A percentile compares a stretch with the other conserved stretches of the same genome.
These are phyloP conservation scores for Saccharomyces kudriavzevii DNA, from an alignment of 805 yeast species.

Conservation along the genomic window DNA sequence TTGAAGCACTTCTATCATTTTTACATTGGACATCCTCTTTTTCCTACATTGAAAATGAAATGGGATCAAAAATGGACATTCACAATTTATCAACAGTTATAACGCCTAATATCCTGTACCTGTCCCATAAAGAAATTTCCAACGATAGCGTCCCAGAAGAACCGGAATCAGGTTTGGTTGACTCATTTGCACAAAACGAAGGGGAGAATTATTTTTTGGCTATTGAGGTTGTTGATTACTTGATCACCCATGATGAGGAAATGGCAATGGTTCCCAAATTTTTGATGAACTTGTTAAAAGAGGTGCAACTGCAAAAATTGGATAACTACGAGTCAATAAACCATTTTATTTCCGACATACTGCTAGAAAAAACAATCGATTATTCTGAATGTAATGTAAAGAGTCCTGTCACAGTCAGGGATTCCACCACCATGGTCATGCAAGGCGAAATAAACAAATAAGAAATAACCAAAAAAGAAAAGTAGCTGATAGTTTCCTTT, in stretches of 20 bases:
- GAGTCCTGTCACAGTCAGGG: slow-evolving; percentile 19
- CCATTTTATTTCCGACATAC: slow-evolving; percentile 11
- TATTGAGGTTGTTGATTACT: slow-evolving; percentile 78
- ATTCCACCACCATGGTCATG: slow-evolving; percentile 19
- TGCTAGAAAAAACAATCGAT: slow-evolving; percentile 12
- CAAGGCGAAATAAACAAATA: slow-evolving; percentile 12
- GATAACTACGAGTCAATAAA: slow-evolving; percentile 14
- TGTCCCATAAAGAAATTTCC: slow-evolving; percentile 12
- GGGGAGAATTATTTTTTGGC: slow-evolving; percentile 79
- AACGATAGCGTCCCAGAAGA: slow-evolving; percentile 18
- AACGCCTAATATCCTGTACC: slow-evolving; percentile 80
- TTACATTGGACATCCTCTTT: slow-evolving; percentile 94
- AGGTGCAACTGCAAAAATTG: slow-evolving; percentile 13
- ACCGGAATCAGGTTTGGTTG: slow-evolving; percentile 30
- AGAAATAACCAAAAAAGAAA: not conserved
- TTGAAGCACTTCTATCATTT: slow-evolving; percentile 79
- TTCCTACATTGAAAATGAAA: slow-evolving; percentile 83
- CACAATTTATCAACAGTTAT: slow-evolving; percentile 93
- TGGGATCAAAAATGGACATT: slow-evolving; percentile 91
- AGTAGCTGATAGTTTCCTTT: not conserved
- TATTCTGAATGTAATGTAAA: slow-evolving; percentile 23
- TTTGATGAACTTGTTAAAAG: slow-evolving; percentile 42
- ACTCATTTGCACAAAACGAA: slow-evolving; percentile 33
- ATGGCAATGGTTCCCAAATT: slow-evolving; percentile 70
- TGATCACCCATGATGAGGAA: slow-evolving; percentile 75